Evolutionary conservation across 2,329 filamentous ascomycete genomes (phyloP).

Genomic region (Penicillium sclerotigenum): DNA sequence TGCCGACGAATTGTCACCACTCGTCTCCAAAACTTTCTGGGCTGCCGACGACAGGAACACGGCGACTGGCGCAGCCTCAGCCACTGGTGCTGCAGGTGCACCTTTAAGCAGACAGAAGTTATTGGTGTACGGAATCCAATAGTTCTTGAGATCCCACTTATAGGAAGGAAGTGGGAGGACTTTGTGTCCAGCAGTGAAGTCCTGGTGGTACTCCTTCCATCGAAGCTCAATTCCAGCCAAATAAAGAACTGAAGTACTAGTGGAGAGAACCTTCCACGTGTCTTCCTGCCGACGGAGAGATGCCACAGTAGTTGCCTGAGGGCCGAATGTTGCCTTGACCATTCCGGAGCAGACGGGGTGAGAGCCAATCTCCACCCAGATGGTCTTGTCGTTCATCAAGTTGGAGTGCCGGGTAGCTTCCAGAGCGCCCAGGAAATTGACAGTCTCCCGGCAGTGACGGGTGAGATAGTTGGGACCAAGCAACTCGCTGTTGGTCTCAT

Average conservation of each 20-base stretch:
- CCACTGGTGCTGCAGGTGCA: conserved; percentile 22
- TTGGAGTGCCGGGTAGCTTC: conserved; percentile 36
- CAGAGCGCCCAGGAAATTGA: conserved; percentile 47
- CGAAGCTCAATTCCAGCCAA: conserved; percentile 39
- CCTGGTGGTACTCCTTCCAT: conserved; percentile 46
- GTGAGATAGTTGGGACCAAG: conserved; percentile 43
- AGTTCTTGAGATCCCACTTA: conserved; percentile 42
- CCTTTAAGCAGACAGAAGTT: conserved; percentile 37
- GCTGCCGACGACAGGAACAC: conserved; percentile 31
- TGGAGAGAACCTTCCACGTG: conserved; percentile 42
- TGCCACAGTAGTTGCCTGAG: conserved; percentile 51
- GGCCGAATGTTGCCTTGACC: conserved; percentile 56
- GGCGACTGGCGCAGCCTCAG: conserved; percentile 18
- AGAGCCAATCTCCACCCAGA: conserved; percentile 65
- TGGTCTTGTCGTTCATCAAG: conserved; percentile 64
- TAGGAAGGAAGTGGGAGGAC: conserved; percentile 40
- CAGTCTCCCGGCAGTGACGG: conserved; percentile 44
- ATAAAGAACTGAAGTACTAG: conserved; percentile 37
- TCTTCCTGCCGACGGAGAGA: conserved; percentile 45
- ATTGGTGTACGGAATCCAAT: conserved; percentile 38
- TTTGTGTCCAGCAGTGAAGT: conserved; percentile 33
- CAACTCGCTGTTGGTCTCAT: conserved; percentile 30
- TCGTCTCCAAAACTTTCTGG: conserved; percentile 32
- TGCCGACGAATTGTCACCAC: conserved; percentile 21
- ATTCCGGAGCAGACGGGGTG: conserved; percentile 48